These are phyloP conservation scores for Symbiotaphrina buchneri DNA, from an alignment of 495 filamentous ascomycete species.

Conservation along the genomic window DNA sequence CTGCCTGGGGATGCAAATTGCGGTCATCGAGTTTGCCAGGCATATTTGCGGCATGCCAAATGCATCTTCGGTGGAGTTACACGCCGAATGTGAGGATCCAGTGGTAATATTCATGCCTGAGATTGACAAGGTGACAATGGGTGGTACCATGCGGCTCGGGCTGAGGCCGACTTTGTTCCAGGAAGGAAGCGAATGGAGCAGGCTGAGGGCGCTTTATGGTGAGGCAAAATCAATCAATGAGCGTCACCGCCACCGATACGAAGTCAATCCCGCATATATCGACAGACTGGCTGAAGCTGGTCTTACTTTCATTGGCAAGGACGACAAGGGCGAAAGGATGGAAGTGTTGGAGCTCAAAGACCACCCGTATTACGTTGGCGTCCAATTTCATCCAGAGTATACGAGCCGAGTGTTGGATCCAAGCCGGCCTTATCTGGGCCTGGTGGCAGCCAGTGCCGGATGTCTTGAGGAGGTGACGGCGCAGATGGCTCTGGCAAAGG, in stretches of 20 bases:
- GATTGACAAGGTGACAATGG: slow-evolving; percentile 45
- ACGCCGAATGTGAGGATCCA: slow-evolving; percentile 23
- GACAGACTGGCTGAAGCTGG: slow-evolving; percentile 31
- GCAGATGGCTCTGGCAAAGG: too few relatives aligned
- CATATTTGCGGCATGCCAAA: slow-evolving; percentile 36
- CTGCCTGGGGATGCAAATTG: slow-evolving; percentile 87
- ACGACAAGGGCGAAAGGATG: slow-evolving; percentile 67
- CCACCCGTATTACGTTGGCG: slow-evolving; percentile 80
- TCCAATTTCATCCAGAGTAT: slow-evolving; percentile 82
- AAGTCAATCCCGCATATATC: slow-evolving; percentile 49
- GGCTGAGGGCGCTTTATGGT: slow-evolving; percentile 54
- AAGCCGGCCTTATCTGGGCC: slow-evolving; percentile 61
- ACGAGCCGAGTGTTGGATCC: slow-evolving; percentile 48
- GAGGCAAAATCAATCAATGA: slow-evolving; percentile 25
- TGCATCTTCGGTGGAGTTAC: slow-evolving; percentile 46
- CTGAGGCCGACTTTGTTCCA: slow-evolving; percentile 56
- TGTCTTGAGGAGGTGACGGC: slow-evolving; percentile 20
- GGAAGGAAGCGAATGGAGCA: slow-evolving; percentile 53
- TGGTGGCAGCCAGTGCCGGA: slow-evolving; percentile 56
- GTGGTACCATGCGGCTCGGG: slow-evolving; percentile 86
- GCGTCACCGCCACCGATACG: slow-evolving; percentile 53
- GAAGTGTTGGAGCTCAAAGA: slow-evolving; percentile 77
- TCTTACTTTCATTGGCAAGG: slow-evolving; percentile 52
- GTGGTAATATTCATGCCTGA: slow-evolving; percentile 88
- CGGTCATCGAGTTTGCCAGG: slow-evolving; percentile 75